Evolutionary conservation across 176 grass and related monocot species (phyloP).

Genomic region (Canna indica): DNA sequence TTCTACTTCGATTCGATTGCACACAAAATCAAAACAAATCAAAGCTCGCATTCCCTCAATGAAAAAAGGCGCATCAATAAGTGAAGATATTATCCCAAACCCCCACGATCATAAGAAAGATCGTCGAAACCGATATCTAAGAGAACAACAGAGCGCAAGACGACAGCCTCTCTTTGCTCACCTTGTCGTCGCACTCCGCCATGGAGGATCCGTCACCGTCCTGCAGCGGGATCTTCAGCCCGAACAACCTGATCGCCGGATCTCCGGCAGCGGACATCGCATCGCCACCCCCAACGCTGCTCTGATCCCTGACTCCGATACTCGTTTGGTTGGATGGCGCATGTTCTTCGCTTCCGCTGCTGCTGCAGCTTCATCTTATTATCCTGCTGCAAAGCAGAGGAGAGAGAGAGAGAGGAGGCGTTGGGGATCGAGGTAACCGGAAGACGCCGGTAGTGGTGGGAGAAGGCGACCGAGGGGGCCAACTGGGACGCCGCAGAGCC

Average conservation of each 20-base stretch:
- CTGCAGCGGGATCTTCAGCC: background rate
- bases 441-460: background rate
- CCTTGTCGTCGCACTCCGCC: background rate
- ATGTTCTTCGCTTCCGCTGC: background rate
- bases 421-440: background rate
- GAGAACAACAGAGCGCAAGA: background rate
- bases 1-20: background rate
- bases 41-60: background rate
- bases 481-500: background rate
- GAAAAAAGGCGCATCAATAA: background rate
- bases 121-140: too few species aligned
- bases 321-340: background rate
- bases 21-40: too few species aligned
- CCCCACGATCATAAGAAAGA: too few species aligned
- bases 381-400: background rate
- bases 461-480: background rate
- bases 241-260: constrained; percentile 4
- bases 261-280: background rate
- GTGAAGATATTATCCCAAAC: too few species aligned
- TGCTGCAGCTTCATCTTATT: background rate
- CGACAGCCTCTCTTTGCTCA: background rate
- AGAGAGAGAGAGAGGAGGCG: too few species aligned
- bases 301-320: background rate
- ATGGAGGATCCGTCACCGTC: background rate
- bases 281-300: background rate